A percentile compares a stretch with the other conserved stretches of the same genome.
phyloP scores from a whole-genome alignment of 2,329 filamentous ascomycete species.

The Tympanopsis confertula region DNA sequence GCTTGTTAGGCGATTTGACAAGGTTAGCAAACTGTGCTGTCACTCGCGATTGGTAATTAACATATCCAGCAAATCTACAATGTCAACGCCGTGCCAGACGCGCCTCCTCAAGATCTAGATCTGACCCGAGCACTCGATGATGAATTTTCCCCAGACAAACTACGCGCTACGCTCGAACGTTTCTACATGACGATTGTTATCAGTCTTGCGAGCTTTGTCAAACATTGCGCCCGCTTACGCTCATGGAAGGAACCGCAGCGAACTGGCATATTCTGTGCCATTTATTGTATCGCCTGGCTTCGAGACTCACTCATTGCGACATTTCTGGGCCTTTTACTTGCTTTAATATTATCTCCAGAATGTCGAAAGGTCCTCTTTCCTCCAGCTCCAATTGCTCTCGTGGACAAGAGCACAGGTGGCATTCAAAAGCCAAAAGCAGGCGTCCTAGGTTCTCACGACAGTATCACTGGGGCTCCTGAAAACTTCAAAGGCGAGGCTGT shows the following conservation, averaged over 20 bases:
- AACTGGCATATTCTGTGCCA: constrained; percentile 47
- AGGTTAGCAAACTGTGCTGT: neutral
- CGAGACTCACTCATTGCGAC: constrained; percentile 60
- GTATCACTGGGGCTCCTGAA: constrained; percentile 70
- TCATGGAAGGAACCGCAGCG: constrained; percentile 68
- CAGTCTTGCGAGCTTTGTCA: constrained; percentile 50
- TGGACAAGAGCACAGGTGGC: constrained; percentile 58
- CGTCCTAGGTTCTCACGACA: constrained; percentile 64
- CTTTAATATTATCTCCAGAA: constrained; percentile 54
- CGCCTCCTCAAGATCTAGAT: constrained; percentile 59
- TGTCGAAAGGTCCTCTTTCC: constrained; percentile 59
- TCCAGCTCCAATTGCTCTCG: constrained; percentile 63
- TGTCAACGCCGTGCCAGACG: constrained; percentile 51
- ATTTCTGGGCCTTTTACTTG: constrained; percentile 43
- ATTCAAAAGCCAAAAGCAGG: constrained; percentile 69
- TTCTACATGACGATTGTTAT: constrained; percentile 72
- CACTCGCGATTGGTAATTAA: neutral
- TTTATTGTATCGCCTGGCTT: constrained; percentile 56
- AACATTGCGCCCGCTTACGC: constrained; percentile 65
- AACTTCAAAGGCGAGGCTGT: constrained; percentile 75
- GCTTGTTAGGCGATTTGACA: neutral
- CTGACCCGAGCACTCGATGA: constrained; percentile 73
- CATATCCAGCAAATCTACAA: constrained; percentile 37
- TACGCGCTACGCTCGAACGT: constrained; percentile 66
- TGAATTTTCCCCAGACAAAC: constrained; percentile 74